Evolutionary conservation across 2,329 filamentous ascomycete species (phyloP), one percentile per base, ranked within the genome.

Genomic region (Botryotinia convoluta): DNA sequence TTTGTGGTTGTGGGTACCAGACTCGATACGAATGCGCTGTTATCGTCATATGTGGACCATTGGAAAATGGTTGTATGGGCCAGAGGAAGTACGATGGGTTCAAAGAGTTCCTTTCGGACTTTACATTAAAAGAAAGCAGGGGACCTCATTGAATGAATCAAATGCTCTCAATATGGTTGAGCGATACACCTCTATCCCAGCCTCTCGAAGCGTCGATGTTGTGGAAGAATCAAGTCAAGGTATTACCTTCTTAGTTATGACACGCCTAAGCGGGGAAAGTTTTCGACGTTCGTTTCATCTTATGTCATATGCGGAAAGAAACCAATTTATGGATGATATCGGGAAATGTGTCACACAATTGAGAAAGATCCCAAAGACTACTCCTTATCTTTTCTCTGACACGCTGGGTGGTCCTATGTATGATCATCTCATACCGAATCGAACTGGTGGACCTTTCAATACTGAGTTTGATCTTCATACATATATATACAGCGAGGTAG

Each of bases 81-180:
- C 64, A n/a, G 44, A 68, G 8, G 35, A 37, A 12, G 64, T 68
- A 18, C 12, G 4, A 39, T 68, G 45, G 64, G 45, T 65, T 48
- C 64, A 68, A 54, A 22, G 64, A 54, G 26, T 54, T 29, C 44
- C 22, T 14, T 68, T 54, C 6, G 64, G 45, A 20, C 32, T 68
- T 51, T 29, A 68, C 2, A 68, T 68, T 26, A 68, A 37, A 68
- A 35, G 39, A 20, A 29, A 29, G 18, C 20, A 32, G 5, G 35
- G 65, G 16, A 69, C 45, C 14, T 51, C 48, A 16, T 57, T 48
- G 26, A 39, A 42, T 42, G 45, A 68, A 68, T 68, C 48, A 9
- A 68, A 68, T 42, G 32, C 65, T 18, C 26, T 69, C 35, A 69
- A 57, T 8, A 69, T 42, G 35, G 18, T 57, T 26, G 48, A 69